Conservation (phyloP, 441 rosid genomes). For the Rhodomyrtus psidioides region DNA sequence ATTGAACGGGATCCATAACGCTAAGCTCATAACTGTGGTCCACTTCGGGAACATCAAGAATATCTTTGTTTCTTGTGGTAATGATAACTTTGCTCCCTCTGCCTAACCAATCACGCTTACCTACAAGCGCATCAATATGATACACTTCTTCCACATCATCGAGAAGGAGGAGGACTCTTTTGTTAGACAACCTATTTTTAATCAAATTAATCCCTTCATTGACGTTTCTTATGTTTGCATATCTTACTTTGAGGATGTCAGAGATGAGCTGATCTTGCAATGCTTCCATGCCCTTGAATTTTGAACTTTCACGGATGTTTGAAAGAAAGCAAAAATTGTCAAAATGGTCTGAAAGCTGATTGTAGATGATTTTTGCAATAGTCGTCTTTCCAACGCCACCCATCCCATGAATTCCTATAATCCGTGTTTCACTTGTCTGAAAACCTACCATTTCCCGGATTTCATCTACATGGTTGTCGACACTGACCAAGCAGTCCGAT, state of each 20-base stretch:
- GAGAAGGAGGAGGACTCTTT: not conserved
- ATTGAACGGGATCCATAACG: fast-evolving
- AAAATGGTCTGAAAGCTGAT: fast-evolving
- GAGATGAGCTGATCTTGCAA: not conserved
- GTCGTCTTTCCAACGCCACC: too few species aligned
- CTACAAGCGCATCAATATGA: fast-evolving
- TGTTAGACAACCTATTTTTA: not conserved
- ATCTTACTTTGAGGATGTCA: fast-evolving
- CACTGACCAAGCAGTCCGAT: not conserved
- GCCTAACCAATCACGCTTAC: fast-evolving
- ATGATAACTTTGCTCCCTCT: not conserved
- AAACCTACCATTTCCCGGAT: not conserved
- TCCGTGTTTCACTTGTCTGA: not conserved
- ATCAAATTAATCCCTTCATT: fast-evolving
- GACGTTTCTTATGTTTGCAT: fast-evolving
- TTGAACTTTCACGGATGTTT: fast-evolving
- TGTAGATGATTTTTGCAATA: not conserved
- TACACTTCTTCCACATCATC: not conserved
- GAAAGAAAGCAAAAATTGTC: not conserved
- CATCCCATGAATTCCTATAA: not conserved
- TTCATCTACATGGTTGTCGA: fast-evolving
- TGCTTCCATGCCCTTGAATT: fast-evolving
- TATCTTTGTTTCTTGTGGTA: not conserved
- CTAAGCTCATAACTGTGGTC: fast-evolving
- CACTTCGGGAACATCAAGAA: fast-evolving